A percentile compares a stretch with the other conserved stretches of the same genome.
phyloP scores from a whole-genome alignment of 371 early-diverging fungal species.

The Mucor plumbeus region DNA sequence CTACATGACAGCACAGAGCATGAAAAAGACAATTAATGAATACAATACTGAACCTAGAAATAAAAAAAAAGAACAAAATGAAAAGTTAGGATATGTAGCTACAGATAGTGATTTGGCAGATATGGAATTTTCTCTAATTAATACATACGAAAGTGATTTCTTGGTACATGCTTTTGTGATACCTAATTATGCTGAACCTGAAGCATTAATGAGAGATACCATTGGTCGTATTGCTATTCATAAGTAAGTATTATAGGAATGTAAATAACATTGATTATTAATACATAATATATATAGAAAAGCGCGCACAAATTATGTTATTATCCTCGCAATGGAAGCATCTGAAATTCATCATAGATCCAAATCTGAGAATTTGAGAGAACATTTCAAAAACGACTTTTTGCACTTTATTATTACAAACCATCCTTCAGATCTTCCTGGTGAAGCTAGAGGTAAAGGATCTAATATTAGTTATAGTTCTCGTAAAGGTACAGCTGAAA shows the following conservation, averaged over 20 bases:
- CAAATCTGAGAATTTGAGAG: slow-evolving; percentile 61
- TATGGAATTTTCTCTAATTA: background rate
- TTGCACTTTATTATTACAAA: slow-evolving; percentile 61
- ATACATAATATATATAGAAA: slow-evolving; percentile 23
- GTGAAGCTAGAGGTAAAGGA: slow-evolving; percentile 79
- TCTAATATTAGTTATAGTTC: slow-evolving; percentile 77
- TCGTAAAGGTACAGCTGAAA: slow-evolving; percentile 33
- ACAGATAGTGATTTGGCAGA: background rate
- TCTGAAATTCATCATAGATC: slow-evolving; percentile 56
- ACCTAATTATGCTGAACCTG: slow-evolving; percentile 66
- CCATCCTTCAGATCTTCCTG: slow-evolving; percentile 73
- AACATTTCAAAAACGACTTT: slow-evolving; percentile 54
- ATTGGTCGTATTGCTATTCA: slow-evolving; percentile 45
- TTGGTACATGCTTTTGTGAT: slow-evolving; percentile 58
- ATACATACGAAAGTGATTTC: background rate
- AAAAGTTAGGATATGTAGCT: slow-evolving; percentile 9
- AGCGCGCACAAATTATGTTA: slow-evolving; percentile 50
- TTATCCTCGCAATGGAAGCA: slow-evolving; percentile 79
- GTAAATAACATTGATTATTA: background rate
- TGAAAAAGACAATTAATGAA: slow-evolving; percentile 29
- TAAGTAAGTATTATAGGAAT: slow-evolving; percentile 25
- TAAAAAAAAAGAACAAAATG: slow-evolving; percentile 10
- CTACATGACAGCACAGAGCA: slow-evolving; percentile 36
- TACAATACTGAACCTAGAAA: background rate
- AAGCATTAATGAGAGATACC: slow-evolving; percentile 44